Evolutionary conservation across 1,139 yeast species (phyloP).

Genomic region (Suhomyces anneliseae): DNA sequence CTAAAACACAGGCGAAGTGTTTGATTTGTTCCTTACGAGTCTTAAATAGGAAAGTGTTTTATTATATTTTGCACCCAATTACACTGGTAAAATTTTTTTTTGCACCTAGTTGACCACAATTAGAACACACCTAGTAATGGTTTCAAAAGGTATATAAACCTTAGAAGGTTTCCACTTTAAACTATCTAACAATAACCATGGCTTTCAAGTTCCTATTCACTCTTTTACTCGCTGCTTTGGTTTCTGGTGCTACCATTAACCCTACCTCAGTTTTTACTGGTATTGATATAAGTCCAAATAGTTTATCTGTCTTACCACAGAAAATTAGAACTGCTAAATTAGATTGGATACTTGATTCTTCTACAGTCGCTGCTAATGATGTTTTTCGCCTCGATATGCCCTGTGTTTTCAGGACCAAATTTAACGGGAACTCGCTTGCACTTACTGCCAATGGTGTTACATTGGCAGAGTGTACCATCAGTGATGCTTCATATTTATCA

Average conservation of each 20-base stretch:
- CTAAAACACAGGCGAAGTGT: too few relatives aligned
- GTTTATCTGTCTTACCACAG: slow-evolving; percentile 15
- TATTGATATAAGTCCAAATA: slow-evolving; percentile 9
- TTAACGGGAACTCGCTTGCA: slow-evolving; percentile 9
- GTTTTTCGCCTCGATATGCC: slow-evolving; percentile 15
- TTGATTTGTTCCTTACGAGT: too few relatives aligned
- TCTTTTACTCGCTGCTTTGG: background rate
- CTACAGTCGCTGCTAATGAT: slow-evolving; percentile 1
- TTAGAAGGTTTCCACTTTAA: too few relatives aligned
- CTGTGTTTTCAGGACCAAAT: slow-evolving; percentile 20
- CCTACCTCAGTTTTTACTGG: slow-evolving; percentile 11
- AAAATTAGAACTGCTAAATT: slow-evolving; percentile 20
- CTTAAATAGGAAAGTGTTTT: background rate
- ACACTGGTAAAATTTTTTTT: background rate
- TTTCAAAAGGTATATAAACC: background rate
- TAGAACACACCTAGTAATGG: too few relatives aligned
- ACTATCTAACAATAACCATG: background rate
- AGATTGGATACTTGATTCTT: slow-evolving; percentile 14
- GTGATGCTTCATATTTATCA: slow-evolving; percentile 16
- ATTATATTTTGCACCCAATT: background rate
- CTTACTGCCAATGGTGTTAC: slow-evolving; percentile 10
- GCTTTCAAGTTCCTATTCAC: background rate
- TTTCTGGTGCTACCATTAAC: slow-evolving; percentile 2
- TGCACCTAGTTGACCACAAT: too few relatives aligned
- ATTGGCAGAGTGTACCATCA: slow-evolving; percentile 15